Evolutionary conservation across 306 rosid species (phyloP).

Genomic region (Morella rubra): DNA sequence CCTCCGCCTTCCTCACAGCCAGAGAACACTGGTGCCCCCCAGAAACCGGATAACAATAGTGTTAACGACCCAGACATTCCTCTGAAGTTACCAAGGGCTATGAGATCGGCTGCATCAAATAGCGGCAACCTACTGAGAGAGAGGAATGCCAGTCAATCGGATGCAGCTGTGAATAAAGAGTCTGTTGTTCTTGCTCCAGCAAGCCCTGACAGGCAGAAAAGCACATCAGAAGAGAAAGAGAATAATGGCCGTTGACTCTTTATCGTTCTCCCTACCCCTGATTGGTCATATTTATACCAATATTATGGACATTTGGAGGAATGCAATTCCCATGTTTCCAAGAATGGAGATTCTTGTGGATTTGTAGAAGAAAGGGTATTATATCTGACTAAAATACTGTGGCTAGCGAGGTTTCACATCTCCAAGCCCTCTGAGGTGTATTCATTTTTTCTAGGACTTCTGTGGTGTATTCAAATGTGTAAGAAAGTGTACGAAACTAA

Average conservation of each 20-base stretch:
- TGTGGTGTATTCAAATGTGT: neutral
- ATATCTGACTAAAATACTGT: neutral
- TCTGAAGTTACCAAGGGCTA: conserved; percentile 57
- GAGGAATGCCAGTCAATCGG: conserved; percentile 56
- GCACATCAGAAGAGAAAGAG: conserved; percentile 72
- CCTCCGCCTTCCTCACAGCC: conserved; percentile 47
- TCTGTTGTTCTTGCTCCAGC: conserved; percentile 40
- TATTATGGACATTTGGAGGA: neutral
- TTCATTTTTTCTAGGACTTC: neutral
- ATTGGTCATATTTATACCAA: conserved; percentile 6
- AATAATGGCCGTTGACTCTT: conserved; percentile 50
- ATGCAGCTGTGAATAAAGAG: conserved; percentile 52
- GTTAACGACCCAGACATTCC: conserved; percentile 44
- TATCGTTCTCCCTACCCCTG: neutral
- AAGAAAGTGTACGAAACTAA: too few relatives aligned
- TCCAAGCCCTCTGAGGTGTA: neutral
- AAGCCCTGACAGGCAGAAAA: conserved; percentile 42
- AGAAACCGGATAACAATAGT: conserved; percentile 37
- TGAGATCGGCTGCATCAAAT: conserved; percentile 48
- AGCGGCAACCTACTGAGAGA: conserved; percentile 54
- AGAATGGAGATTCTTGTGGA: conserved; percentile 17
- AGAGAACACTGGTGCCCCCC: conserved; percentile 38
- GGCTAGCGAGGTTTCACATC: neutral
- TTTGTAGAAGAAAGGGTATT: conserved; percentile 3
- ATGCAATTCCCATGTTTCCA: conserved; percentile 27